Evolutionary conservation across 805 yeast species (phyloP).

Genomic region (Hanseniaspora nectarophila): DNA sequence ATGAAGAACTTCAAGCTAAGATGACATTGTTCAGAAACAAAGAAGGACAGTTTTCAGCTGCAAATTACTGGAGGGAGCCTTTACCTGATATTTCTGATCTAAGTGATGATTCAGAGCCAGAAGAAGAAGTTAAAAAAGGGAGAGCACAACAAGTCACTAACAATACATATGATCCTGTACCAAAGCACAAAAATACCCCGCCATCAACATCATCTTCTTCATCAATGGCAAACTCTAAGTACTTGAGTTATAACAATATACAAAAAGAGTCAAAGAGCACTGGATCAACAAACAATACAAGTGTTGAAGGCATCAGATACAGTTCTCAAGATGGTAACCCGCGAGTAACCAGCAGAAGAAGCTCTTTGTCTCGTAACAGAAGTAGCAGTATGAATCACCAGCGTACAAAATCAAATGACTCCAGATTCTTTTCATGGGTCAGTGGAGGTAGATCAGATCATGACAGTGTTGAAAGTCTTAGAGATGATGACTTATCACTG

Average conservation of each 20-base stretch:
- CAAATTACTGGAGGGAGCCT: slow-evolving; percentile 86
- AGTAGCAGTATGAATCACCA: background rate
- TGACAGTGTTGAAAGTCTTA: background rate
- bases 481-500: slow-evolving; percentile 13
- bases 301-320: background rate
- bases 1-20: slow-evolving; percentile 4
- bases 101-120: slow-evolving; percentile 38
- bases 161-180: background rate
- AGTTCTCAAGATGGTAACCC: background rate
- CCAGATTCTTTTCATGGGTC: slow-evolving; percentile 9
- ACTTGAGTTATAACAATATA: background rate
- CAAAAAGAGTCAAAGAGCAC: slow-evolving; percentile 17
- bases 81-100: slow-evolving; percentile 49
- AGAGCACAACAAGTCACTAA: background rate
- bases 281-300: slow-evolving; percentile 16
- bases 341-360: background rate
- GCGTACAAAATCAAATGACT: slow-evolving; percentile 11
- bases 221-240: background rate
- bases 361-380: background rate
- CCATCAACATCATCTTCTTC: background rate
- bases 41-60: slow-evolving; percentile 56
- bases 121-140: slow-evolving; percentile 16
- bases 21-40: slow-evolving; percentile 19
- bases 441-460: background rate
- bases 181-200: background rate